These are phyloP conservation scores for Mortierella sp. DNA, from an alignment of 371 early-diverging fungal species.

Conservation along the genomic window DNA sequence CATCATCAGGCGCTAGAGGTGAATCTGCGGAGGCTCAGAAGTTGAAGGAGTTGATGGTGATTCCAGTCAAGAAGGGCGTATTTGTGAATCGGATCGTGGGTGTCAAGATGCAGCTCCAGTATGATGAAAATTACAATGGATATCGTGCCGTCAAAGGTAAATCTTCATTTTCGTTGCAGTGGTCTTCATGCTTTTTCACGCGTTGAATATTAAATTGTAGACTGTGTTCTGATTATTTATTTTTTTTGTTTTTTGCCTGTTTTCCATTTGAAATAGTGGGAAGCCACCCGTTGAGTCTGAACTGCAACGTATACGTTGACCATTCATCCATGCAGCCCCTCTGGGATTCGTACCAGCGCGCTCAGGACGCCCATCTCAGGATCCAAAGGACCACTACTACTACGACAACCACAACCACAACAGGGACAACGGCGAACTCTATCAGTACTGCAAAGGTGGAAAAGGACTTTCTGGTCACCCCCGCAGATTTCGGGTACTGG, in stretches of 20 bases:
- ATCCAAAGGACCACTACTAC: slow-evolving; percentile 18
- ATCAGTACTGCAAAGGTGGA: background rate
- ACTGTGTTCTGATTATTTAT: background rate
- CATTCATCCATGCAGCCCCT: slow-evolving; percentile 43
- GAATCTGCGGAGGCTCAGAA: background rate
- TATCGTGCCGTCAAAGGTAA: slow-evolving; percentile 52
- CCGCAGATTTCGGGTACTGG: slow-evolving; percentile 49
- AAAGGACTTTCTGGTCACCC: slow-evolving; percentile 23
- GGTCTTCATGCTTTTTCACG: background rate
- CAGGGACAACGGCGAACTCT: no score
- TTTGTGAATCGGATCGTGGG: slow-evolving; percentile 41
- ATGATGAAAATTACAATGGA: slow-evolving; percentile 36
- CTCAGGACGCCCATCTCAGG: slow-evolving; percentile 42
- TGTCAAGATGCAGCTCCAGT: slow-evolving; percentile 49
- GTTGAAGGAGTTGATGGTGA: slow-evolving; percentile 36
- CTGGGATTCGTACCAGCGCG: slow-evolving; percentile 43
- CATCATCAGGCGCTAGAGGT: background rate
- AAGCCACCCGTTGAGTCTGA: slow-evolving; percentile 35
- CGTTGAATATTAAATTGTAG: background rate
- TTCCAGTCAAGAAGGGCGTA: slow-evolving; percentile 48
- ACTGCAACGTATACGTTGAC: slow-evolving; percentile 44
- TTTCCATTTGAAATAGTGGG: slow-evolving; percentile 17
- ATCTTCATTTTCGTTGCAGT: background rate
- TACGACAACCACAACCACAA: background rate
- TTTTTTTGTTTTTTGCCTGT: background rate